Evolutionary conservation across 192 early-diverging fungal species (phyloP).

Genomic region (Umbelopsis sp.): DNA sequence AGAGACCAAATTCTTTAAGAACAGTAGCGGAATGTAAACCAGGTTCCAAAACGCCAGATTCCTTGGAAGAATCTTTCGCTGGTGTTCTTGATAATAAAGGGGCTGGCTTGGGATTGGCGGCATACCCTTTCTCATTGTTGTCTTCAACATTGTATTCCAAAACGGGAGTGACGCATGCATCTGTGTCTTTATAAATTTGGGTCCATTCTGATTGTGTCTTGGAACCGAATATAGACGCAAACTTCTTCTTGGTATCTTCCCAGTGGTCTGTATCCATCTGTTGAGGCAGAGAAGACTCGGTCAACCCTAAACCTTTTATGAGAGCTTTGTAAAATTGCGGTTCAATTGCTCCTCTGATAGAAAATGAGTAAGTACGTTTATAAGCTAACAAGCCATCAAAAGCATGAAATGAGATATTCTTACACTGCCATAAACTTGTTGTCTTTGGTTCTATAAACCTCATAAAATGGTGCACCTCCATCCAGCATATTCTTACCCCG

Average conservation of each 20-base stretch:
- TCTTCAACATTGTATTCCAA: slow-evolving; percentile 39
- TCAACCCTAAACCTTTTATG: slow-evolving; percentile 45
- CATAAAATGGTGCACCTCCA: slow-evolving; percentile 68
- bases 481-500: slow-evolving; percentile 65
- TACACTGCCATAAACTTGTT: slow-evolving; percentile 63
- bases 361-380: not conserved
- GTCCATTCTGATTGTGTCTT: slow-evolving; percentile 69
- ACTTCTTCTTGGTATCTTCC: slow-evolving; percentile 52
- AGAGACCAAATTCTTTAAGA: slow-evolving; percentile 43
- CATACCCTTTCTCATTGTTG: slow-evolving; percentile 35
- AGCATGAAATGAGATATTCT: not conserved
- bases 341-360: slow-evolving; percentile 57
- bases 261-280: slow-evolving; percentile 57
- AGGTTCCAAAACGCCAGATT: slow-evolving; percentile 30
- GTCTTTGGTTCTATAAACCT: slow-evolving; percentile 70
- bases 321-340: slow-evolving; percentile 63
- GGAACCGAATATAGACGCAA: slow-evolving; percentile 46
- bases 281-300: slow-evolving; percentile 36
- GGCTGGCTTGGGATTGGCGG: slow-evolving; percentile 49
- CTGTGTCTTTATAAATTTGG: slow-evolving; percentile 55
- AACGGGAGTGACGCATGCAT: slow-evolving; percentile 71
- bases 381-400: not conserved
- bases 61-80: slow-evolving; percentile 16
- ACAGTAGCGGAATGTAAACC: slow-evolving; percentile 51
- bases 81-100: slow-evolving; percentile 59